These are phyloP conservation scores for Helotiales sp. DNA, from an alignment of 2,329 filamentous ascomycete genomes.

Conservation along the genomic window DNA sequence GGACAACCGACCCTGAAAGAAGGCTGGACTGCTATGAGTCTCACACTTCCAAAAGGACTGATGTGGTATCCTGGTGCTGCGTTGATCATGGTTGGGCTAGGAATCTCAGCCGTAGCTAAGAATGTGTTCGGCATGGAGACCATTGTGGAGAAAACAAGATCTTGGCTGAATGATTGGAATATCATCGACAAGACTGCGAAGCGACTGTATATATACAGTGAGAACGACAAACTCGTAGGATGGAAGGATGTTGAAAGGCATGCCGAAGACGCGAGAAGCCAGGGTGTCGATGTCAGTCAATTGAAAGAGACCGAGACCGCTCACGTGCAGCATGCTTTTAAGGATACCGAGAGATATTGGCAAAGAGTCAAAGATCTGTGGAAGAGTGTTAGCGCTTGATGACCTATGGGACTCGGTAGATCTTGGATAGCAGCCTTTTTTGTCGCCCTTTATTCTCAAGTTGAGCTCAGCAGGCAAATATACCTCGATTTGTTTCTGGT, in stretches of 20 bases:
- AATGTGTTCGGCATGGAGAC: conserved; percentile 2
- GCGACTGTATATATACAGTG: conserved; percentile 27
- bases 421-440: neutral
- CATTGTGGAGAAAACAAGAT: conserved; percentile 7
- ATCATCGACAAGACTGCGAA: conserved; percentile 18
- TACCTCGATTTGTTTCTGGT: no score
- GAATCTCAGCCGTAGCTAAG: neutral
- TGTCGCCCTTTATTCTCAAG: no score
- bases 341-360: conserved; percentile 24
- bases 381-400: neutral
- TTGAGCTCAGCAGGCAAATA: no score
- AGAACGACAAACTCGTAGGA: conserved; percentile 19
- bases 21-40: conserved; percentile 10
- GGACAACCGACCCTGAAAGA: conserved; percentile 7
- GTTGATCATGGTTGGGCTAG: neutral
- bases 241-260: conserved; percentile 20
- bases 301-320: conserved; percentile 15
- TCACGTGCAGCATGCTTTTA: conserved; percentile 24
- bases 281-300: conserved; percentile 10
- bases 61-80: conserved; percentile 11
- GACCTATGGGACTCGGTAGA: neutral
- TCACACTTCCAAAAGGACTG: conserved; percentile 1
- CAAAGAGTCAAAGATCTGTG: conserved; percentile 12
- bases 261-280: conserved; percentile 14
- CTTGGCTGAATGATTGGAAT: conserved; percentile 14